Evolutionary conservation across 192 early-diverging fungal genomes (phyloP), one percentile per base, ranked within the genome.

Genomic region (Umbelopsis ramanniana): DNA sequence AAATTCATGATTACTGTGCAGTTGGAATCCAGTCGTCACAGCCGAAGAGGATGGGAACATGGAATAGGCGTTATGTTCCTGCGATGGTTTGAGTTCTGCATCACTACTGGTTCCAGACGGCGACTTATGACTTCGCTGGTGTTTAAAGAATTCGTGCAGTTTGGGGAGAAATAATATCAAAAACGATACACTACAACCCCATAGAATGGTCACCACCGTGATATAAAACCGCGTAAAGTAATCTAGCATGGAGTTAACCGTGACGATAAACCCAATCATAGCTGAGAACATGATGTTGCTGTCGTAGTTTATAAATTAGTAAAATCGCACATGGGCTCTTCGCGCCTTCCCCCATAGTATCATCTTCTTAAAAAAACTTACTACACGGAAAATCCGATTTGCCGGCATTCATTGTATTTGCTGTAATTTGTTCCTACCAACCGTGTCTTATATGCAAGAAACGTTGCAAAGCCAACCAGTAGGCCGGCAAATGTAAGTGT

Each of bases 341-440:
- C n/a, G n/a, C n/a, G n/a, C n/a, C n/a, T n/a, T n/a, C n/a, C n/a
- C n/a, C n/a, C n/a, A n/a, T n/a, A n/a, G n/a, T 40, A 8, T 40
- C 38, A 40, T 6, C 38, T 6, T 40, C 38, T 40, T 8, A 40
- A 40, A 46, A 17, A n/a, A 12, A 82, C 83, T 84, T 82, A 84
- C 83, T 85, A 85, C 14, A 85, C 80, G 24, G 82, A 82, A 50
- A 83, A 77, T n/a, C 79, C 84, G 46, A 85, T 85, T 47, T 85
- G 84, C 21, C 78, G 72, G 48, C 84, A 85, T 67, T 85, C 84
- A 47, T 81, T 85, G 57, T 85, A 85, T 11, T 69, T 52, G 46
- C 35, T 71, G 22, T 79, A 79, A 17, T 83, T 83, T 46, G 76
- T 73, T 15, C 80, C 80, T 0, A 81, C 84, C 8, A 82, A 66